Conservation (phyloP, 2,329 filamentous ascomycete species). For the Apiospora hydei region DNA sequence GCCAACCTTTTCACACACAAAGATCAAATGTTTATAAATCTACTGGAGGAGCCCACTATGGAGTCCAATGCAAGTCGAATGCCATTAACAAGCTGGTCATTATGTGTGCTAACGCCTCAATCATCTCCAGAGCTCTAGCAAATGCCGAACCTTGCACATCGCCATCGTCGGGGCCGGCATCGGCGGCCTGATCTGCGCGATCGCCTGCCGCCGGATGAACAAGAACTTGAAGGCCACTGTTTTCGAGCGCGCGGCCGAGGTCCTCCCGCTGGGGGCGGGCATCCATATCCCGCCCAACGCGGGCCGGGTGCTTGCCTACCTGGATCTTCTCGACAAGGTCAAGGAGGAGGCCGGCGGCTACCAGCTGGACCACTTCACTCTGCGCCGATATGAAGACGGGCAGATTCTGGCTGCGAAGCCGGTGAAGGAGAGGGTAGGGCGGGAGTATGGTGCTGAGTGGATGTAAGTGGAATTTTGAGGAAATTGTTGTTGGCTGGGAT, state of each 20-base stretch:
- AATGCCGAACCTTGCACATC: neutral
- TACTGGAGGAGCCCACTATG: neutral
- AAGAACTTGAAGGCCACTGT: neutral
- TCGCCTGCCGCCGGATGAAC: slow-evolving; percentile 4
- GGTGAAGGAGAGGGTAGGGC: neutral
- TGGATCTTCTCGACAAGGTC: neutral
- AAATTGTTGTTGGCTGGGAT: too few species aligned
- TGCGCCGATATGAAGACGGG: neutral
- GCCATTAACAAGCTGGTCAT: neutral
- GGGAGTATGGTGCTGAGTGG: slow-evolving; percentile 5
- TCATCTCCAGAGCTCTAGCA: neutral
- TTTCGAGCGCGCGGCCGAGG: neutral
- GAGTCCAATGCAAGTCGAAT: neutral
- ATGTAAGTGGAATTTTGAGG: neutral
- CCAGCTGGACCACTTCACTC: neutral
- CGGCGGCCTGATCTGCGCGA: slow-evolving; percentile 4
- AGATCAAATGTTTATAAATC: too few species aligned
- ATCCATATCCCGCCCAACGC: slow-evolving; percentile 19
- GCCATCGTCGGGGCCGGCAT: slow-evolving; percentile 4
- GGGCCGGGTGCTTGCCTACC: neutral
- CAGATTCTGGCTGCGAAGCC: neutral
- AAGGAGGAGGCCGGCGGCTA: neutral
- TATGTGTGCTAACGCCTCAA: neutral
- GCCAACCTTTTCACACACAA: neutral
- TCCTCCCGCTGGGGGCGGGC: neutral